phyloP scores from a whole-genome alignment of 2,329 filamentous ascomycete genomes.

The Plenodomus biglobosus region DNA sequence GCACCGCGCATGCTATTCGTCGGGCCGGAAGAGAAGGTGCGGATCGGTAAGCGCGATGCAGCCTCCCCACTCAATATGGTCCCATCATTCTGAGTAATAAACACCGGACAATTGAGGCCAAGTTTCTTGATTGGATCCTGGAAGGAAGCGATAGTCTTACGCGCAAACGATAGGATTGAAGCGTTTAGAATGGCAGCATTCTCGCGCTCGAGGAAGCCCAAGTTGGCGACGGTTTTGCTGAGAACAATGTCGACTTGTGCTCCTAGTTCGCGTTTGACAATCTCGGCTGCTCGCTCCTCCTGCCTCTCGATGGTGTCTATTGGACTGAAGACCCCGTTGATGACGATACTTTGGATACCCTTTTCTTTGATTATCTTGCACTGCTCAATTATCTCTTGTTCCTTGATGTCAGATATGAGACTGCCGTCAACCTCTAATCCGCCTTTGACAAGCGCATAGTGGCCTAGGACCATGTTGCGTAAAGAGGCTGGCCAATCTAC shows the following conservation, averaged over 20 bases:
- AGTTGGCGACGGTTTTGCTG: slow-evolving; percentile 54
- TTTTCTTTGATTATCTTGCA: slow-evolving; percentile 50
- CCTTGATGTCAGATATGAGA: slow-evolving; percentile 46
- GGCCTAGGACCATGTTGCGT: slow-evolving; percentile 51
- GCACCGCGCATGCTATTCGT: slow-evolving; percentile 58
- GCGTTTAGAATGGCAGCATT: slow-evolving; percentile 56
- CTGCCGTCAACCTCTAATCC: slow-evolving; percentile 55
- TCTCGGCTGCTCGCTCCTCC: slow-evolving; percentile 53
- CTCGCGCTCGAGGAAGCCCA: slow-evolving; percentile 54
- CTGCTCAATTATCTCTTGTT: slow-evolving; percentile 50
- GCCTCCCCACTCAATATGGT: slow-evolving; percentile 52
- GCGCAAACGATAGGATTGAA: slow-evolving; percentile 51
- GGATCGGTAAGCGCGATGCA: slow-evolving; percentile 53
- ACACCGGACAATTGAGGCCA: slow-evolving; percentile 51
- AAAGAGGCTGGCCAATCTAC: slow-evolving; percentile 53
- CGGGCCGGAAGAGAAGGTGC: slow-evolving; percentile 55
- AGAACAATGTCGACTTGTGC: slow-evolving; percentile 53
- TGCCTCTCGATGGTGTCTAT: slow-evolving; percentile 58
- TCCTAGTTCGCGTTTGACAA: slow-evolving; percentile 52
- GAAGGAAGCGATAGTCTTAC: slow-evolving; percentile 51
- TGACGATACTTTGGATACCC: slow-evolving; percentile 52
- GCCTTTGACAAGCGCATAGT: slow-evolving; percentile 51
- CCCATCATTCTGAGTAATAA: slow-evolving; percentile 57
- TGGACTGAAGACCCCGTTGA: slow-evolving; percentile 61
- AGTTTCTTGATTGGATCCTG: slow-evolving; percentile 51